A percentile compares a stretch with the other conserved stretches of the same genome.
Conservation (phyloP, 2,329 filamentous ascomycete genomes). For the Epichloe scottii region DNA sequence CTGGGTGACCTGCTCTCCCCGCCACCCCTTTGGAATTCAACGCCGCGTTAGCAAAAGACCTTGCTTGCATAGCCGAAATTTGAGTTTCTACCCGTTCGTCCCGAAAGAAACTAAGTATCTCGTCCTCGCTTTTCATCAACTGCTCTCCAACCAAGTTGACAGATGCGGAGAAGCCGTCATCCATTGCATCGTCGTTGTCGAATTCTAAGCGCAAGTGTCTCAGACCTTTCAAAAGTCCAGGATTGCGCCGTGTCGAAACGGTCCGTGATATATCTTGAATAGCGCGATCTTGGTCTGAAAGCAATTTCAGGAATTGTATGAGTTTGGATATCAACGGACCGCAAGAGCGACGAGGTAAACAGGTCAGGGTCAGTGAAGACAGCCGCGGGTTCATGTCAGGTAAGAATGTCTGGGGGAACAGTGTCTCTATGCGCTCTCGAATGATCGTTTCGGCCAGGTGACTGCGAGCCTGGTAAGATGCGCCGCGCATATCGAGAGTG, state of each 20-base stretch:
- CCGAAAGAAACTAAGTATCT: conserved; percentile 34
- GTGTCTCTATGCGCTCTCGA: conserved; percentile 28
- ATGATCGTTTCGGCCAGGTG: conserved; percentile 34
- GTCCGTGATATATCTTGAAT: conserved; percentile 22
- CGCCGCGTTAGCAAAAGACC: neutral
- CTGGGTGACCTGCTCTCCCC: neutral
- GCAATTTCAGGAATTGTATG: conserved; percentile 31
- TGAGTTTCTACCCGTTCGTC: conserved; percentile 10
- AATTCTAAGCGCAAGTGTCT: conserved; percentile 43
- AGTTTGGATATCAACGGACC: conserved; percentile 38
- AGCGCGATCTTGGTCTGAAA: conserved; percentile 34
- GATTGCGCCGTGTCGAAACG: conserved; percentile 22
- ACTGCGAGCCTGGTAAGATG: conserved; percentile 23
- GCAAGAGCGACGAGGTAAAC: conserved; percentile 39
- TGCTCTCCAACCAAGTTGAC: conserved; percentile 28
- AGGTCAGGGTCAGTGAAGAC: conserved; percentile 37
- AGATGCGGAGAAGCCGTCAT: conserved; percentile 20
- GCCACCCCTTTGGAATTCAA: conserved; percentile 5
- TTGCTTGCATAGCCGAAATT: conserved; percentile 4
- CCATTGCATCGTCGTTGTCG: conserved; percentile 26
- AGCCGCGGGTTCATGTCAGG: conserved; percentile 47
- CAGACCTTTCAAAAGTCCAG: conserved; percentile 36
- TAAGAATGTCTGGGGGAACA: conserved; percentile 34
- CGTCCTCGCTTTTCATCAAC: conserved; percentile 27
- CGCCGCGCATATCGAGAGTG: conserved; percentile 26